Base-by-base conservation (phyloP, 345 rosid genomes). In the Conringia planisiliqua region DNA sequence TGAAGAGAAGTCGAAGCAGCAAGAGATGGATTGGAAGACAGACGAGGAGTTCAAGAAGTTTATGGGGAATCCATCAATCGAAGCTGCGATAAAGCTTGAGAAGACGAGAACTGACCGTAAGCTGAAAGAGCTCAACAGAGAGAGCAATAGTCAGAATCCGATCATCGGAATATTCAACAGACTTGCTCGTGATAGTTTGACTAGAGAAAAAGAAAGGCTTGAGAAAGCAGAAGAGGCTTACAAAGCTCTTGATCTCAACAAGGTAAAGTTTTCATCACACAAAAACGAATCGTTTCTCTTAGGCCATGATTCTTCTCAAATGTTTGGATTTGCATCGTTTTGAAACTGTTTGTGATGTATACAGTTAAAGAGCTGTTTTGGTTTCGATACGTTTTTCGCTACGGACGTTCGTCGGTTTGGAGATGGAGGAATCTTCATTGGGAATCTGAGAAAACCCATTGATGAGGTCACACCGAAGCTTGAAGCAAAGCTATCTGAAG, bases 11-110 rank as follows among this genome's bases (percentile, higher is more conserved):
- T 83, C 85, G 38, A 72, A 81, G 56, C 85, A 84, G 82, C 97
- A 93, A 66, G 98, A 93, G 70, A 76, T 80, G 78, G 98, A 94
- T 48, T 91, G 98, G 98, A 94, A 94, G 63, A 83, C 84, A 0
- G 96, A 91, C 72, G 97, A 94, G 70, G 98, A 91, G 82, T 94
- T 94, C 84, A 94, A 94, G 89, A 87, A 81, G 68, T 88, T 94
- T 71, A 94, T 94, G 98, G 96, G 98, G 4, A 93, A 85, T 67
- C 98, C 98, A 66, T 89, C 98, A 4, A 89, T 91, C 1, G 98
- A 94, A 82, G 98, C 98, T 0, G 97, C 96, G 0, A 89, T 94
- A 27, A 94, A 91, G 90, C 88, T 93, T 72, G 98, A 93, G 83
- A 93, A 93, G 89, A 89, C 90, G 77, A 86, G 97, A 81, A 93